Evolutionary conservation across 164 flowering plant species (phyloP).

Genomic region (Dillenia suffruticosa): DNA sequence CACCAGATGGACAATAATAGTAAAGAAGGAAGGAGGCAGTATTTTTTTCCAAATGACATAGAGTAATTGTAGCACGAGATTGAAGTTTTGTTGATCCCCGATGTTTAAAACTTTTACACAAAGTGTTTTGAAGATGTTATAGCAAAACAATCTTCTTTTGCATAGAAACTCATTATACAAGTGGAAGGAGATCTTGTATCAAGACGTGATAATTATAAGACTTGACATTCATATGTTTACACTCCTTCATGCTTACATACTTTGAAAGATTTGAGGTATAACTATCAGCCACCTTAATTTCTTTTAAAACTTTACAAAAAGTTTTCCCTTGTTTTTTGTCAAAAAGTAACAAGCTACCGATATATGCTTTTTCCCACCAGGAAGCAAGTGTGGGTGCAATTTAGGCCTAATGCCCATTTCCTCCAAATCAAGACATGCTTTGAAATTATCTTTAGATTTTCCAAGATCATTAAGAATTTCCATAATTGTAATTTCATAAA

Average conservation of each 20-base stretch:
- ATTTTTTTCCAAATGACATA: too few species aligned
- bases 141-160: too few species aligned
- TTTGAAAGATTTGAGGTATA: neutral
- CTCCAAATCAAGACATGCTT: neutral
- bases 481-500: neutral
- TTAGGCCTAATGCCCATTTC: neutral
- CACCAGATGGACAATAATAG: too few species aligned
- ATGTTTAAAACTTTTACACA: too few species aligned
- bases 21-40: too few species aligned
- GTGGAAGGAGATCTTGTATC: constrained; percentile 3
- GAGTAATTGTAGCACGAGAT: too few species aligned
- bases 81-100: too few species aligned
- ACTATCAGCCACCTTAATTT: neutral
- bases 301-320: neutral
- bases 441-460: constrained; percentile 3
- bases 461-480: neutral
- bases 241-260: neutral
- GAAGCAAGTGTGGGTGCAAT: neutral
- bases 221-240: neutral
- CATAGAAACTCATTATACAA: too few species aligned
- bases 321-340: neutral
- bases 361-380: neutral
- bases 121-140: too few species aligned
- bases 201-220: constrained; percentile 1
- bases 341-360: neutral